phyloP scores from a whole-genome alignment of 768 basidiomycete genomes.

The Strobilomyces confusus region DNA sequence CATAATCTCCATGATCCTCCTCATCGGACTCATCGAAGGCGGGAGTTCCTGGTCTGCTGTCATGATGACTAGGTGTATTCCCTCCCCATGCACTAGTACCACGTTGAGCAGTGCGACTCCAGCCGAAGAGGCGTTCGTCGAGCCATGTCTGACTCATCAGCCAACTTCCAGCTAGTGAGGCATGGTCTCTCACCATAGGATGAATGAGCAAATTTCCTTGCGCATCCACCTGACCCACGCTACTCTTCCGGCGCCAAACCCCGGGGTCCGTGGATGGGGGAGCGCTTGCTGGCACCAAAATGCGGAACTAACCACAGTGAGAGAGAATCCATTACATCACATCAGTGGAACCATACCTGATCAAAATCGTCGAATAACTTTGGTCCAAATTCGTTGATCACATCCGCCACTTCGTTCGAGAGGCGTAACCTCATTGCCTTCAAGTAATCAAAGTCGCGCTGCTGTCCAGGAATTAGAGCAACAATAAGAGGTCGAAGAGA shows the following conservation, averaged over 20 bases:
- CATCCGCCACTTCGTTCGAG: slow-evolving; percentile 77
- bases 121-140: slow-evolving; percentile 91
- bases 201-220: slow-evolving; percentile 83
- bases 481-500: slow-evolving; percentile 88
- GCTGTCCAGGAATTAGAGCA: slow-evolving; percentile 85
- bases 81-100: slow-evolving; percentile 91
- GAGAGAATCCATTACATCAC: neutral
- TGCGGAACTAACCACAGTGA: slow-evolving; percentile 54
- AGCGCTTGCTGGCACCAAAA: slow-evolving; percentile 74
- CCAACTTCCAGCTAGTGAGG: neutral
- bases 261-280: slow-evolving; percentile 78
- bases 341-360: slow-evolving; percentile 43
- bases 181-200: slow-evolving; percentile 62
- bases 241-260: slow-evolving; percentile 75
- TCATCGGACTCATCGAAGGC: slow-evolving; percentile 80
- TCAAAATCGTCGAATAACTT: slow-evolving; percentile 85
- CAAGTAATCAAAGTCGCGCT: slow-evolving; percentile 70
- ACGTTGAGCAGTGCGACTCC: slow-evolving; percentile 70
- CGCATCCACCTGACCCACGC: slow-evolving; percentile 78
- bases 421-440: slow-evolving; percentile 70
- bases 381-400: slow-evolving; percentile 88
- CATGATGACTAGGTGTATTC: slow-evolving; percentile 48
- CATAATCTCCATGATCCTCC: slow-evolving; percentile 88
- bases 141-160: slow-evolving; percentile 62
- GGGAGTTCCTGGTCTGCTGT: slow-evolving; percentile 67